Conservation (phyloP, 2,329 filamentous ascomycete genomes). For the Trichoderma sp. region DNA sequence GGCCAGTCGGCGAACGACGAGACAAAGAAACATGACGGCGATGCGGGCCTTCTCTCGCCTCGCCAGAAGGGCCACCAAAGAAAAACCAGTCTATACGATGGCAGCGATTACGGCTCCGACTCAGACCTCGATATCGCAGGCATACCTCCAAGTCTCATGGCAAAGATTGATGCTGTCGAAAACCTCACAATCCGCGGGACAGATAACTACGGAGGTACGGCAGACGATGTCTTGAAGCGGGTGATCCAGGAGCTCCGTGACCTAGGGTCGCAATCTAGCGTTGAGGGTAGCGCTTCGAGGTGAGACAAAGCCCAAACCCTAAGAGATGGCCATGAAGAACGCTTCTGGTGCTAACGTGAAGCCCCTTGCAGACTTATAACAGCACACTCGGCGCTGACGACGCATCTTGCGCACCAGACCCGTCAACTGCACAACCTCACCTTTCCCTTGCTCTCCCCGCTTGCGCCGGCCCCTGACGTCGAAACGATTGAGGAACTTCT, state of each 20-base stretch:
- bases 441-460: conserved; percentile 67
- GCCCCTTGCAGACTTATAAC: conserved; percentile 61
- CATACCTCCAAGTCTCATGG: conserved; percentile 63
- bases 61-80: conserved; percentile 49
- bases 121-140: conserved; percentile 68
- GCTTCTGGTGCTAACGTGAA: background rate
- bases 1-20: conserved; percentile 31
- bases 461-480: conserved; percentile 59
- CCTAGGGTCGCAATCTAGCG: conserved; percentile 67
- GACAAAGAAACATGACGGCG: conserved; percentile 35
- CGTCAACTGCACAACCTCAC: conserved; percentile 71
- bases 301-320: conserved; percentile 35
- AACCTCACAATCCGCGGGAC: conserved; percentile 63
- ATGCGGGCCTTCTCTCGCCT: conserved; percentile 44
- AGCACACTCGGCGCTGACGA: conserved; percentile 69
- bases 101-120: conserved; percentile 71
- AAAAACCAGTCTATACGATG: conserved; percentile 61
- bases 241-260: conserved; percentile 68
- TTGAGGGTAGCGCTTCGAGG: conserved; percentile 71
- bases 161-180: conserved; percentile 70
- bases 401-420: conserved; percentile 72
- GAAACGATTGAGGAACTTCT: conserved; percentile 68
- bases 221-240: conserved; percentile 65
- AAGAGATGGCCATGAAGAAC: background rate
- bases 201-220: conserved; percentile 62